A percentile compares a stretch with the other conserved stretches of the same genome.
Conservation (phyloP, 768 basidiomycete genomes). For the Sporobolomyces phaffii region DNA sequence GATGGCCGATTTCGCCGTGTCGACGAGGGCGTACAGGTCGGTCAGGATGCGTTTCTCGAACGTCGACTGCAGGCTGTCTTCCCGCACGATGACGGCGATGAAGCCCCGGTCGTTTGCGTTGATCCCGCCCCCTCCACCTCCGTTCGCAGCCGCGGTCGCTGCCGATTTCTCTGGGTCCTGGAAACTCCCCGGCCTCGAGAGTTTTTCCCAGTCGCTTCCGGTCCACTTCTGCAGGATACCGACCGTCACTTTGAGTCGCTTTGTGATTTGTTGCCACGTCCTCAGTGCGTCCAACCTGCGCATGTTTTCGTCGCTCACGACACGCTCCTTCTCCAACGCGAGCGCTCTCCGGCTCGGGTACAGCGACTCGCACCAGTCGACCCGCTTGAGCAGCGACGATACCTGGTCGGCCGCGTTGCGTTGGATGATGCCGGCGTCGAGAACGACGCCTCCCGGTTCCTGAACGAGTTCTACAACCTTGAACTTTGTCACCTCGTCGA, state of each 20-base stretch:
- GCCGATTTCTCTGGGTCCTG: constrained; percentile 53
- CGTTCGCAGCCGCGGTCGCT: background rate
- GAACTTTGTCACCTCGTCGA: constrained; percentile 77
- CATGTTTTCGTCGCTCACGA: constrained; percentile 54
- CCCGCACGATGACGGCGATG: constrained; percentile 87
- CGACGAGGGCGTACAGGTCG: constrained; percentile 76
- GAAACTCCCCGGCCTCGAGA: constrained; percentile 58
- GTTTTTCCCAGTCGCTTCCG: constrained; percentile 81
- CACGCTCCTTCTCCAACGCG: constrained; percentile 59
- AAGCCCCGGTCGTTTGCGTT: constrained; percentile 68
- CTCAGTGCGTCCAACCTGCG: constrained; percentile 80
- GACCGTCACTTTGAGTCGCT: constrained; percentile 76
- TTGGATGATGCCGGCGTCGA: constrained; percentile 7
- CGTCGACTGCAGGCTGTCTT: constrained; percentile 88
- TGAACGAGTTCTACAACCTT: constrained; percentile 50
- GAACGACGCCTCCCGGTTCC: constrained; percentile 2
- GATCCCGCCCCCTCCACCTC: constrained; percentile 44
- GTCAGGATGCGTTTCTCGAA: constrained; percentile 69
- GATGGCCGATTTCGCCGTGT: constrained; percentile 77
- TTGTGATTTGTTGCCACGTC: constrained; percentile 84
- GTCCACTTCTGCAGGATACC: constrained; percentile 83
- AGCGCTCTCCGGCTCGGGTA: constrained; percentile 40
- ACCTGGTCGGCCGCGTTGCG: constrained; percentile 41
- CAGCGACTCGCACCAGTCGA: constrained; percentile 40
- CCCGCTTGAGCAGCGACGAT: constrained; percentile 34